phyloP scores from a whole-genome alignment of 2,329 filamentous ascomycete species.

The Thelonectria discophora region DNA sequence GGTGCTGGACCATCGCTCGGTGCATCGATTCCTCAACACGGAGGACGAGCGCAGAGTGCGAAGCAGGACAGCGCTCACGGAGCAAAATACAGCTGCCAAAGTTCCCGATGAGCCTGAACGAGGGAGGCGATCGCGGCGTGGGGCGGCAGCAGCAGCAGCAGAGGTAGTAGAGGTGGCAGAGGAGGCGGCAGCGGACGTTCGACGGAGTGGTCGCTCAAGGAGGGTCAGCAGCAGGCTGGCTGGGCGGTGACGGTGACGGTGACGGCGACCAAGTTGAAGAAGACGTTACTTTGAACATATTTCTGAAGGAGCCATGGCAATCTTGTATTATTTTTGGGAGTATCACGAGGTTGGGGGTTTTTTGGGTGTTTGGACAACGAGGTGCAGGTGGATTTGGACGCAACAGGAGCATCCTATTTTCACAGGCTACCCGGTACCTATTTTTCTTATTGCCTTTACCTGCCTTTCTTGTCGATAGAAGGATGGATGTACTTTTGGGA shows the following conservation, averaged over 20 bases:
- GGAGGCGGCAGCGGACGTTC: slow-evolving; percentile 39
- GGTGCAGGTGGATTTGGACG: neutral
- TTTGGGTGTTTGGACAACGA: slow-evolving; percentile 6
- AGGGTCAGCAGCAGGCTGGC: slow-evolving; percentile 47
- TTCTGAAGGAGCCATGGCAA: neutral
- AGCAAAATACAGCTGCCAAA: slow-evolving; percentile 38
- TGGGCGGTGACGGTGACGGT: slow-evolving; percentile 30
- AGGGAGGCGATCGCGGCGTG: slow-evolving; percentile 37
- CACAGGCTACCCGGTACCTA: neutral
- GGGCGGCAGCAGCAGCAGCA: slow-evolving; percentile 25
- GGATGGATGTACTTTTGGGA: neutral
- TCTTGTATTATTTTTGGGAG: slow-evolving; percentile 16
- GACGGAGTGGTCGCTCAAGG: slow-evolving; percentile 49
- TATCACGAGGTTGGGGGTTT: slow-evolving; percentile 1
- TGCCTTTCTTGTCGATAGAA: slow-evolving; percentile 1
- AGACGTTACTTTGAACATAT: neutral
- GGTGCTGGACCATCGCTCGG: slow-evolving; percentile 83
- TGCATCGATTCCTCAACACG: slow-evolving; percentile 83
- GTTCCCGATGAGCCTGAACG: slow-evolving; percentile 38
- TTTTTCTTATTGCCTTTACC: no score
- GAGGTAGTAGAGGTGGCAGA: slow-evolving; percentile 24
- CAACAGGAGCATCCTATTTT: neutral
- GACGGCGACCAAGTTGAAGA: no score
- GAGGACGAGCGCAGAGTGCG: slow-evolving; percentile 70
- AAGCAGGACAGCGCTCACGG: slow-evolving; percentile 51